Conservation (phyloP, 164 flowering plant species). For the Tinospora cordifolia region DNA sequence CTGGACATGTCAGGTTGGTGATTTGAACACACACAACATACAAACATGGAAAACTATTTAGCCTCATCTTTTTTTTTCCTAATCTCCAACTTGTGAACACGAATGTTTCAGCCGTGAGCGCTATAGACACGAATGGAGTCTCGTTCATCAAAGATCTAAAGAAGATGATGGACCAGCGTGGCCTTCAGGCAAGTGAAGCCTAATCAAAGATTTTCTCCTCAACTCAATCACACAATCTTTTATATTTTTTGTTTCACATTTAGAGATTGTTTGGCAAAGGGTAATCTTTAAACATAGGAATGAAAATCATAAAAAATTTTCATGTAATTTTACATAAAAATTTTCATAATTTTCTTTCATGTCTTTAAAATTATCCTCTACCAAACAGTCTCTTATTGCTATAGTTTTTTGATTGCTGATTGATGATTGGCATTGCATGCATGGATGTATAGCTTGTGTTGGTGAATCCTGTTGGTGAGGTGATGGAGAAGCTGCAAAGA, state of each 20-base stretch:
- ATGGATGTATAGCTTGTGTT: constrained; percentile 67
- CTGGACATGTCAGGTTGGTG: constrained; percentile 66
- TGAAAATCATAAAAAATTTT: too few species aligned
- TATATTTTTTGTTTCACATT: too few species aligned
- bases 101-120: constrained; percentile 53
- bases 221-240: too few species aligned
- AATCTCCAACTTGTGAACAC: background rate
- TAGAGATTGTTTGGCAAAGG: too few species aligned
- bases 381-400: too few species aligned
- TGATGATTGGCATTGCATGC: background rate
- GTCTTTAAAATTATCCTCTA: too few species aligned
- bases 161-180: constrained; percentile 42
- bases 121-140: constrained; percentile 77
- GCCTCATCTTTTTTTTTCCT: background rate
- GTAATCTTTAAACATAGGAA: too few species aligned
- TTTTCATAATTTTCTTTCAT: too few species aligned
- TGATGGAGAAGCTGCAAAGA: constrained; percentile 58
- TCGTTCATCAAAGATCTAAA: constrained; percentile 51
- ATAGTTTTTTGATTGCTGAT: background rate
- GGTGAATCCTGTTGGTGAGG: constrained; percentile 81
- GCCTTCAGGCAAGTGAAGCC: constrained; percentile 41
- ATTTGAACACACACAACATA: background rate
- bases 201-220: background rate
- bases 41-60: too few species aligned
- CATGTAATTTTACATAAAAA: too few species aligned